Conservation (phyloP, 1,139 yeast genomes). For the Suhomyces yuchorum region DNA sequence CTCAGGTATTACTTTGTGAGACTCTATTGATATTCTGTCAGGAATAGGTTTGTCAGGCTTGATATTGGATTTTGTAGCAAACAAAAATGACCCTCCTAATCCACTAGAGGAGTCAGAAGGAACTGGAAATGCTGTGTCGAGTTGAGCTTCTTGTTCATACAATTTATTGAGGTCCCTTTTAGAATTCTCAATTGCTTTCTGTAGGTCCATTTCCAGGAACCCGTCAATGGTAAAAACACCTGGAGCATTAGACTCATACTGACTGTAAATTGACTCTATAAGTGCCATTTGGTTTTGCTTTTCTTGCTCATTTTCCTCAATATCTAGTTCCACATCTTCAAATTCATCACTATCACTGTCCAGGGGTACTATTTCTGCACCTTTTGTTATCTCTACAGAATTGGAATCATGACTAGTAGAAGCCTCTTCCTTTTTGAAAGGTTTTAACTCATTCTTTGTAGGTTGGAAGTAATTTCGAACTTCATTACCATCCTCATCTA, state of each 20-base stretch:
- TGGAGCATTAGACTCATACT: slow-evolving; percentile 20
- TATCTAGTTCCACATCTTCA: slow-evolving; percentile 25
- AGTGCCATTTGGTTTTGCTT: slow-evolving; percentile 34
- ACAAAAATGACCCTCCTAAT: slow-evolving; percentile 13
- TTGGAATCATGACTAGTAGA: neutral
- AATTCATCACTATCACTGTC: slow-evolving; percentile 26
- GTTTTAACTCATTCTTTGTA: neutral
- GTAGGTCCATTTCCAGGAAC: slow-evolving; percentile 39
- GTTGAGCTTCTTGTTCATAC: slow-evolving; percentile 22
- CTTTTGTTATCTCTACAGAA: neutral
- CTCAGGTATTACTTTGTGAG: too few relatives aligned
- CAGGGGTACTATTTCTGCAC: neutral
- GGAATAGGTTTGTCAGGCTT: neutral
- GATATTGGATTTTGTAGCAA: slow-evolving; percentile 7
- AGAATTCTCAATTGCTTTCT: slow-evolving; percentile 50
- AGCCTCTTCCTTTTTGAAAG: neutral
- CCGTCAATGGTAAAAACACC: slow-evolving; percentile 12
- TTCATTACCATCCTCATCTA: slow-evolving; percentile 39
- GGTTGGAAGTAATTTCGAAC: slow-evolving; percentile 6
- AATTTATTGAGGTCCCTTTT: slow-evolving; percentile 35
- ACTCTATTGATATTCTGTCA: neutral
- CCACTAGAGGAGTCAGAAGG: neutral
- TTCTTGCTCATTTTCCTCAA: slow-evolving; percentile 31
- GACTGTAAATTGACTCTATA: slow-evolving; percentile 41
- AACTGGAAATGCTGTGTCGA: slow-evolving; percentile 4